Base-by-base conservation (phyloP, 179 eudicot genomes). In the Spinacia oleracea region DNA sequence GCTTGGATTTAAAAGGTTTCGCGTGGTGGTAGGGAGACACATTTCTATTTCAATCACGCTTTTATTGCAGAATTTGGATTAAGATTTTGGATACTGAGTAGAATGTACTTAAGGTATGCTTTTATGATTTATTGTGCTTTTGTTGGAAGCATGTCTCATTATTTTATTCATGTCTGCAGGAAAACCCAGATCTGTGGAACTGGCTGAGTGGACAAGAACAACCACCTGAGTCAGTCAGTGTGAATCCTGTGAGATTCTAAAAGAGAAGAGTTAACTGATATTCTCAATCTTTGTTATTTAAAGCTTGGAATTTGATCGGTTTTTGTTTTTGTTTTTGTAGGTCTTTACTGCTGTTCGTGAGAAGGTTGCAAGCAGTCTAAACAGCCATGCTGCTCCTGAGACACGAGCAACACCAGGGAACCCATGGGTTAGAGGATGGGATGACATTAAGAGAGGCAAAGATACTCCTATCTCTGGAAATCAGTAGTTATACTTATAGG, bases 401-500 rank as follows among this genome's bases (percentile, higher is more conserved):
- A 93, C 99, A 2, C 87, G 99, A 35, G 98, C 97, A 32, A 74
- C 68, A 10, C 92, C 96, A n/a, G 99, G 99, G 43, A 86, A 91
- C 53, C 88, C 93, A 77, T 96, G 99, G 99, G 99, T 96, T 23
- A 88, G 98, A 87, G 99, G 98, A 69, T 96, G 99, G 98, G 98
- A 96, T 83, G 99, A 96, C 79, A 87, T 91, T 53, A 93, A 90
- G 87, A 91, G 85, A 83, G 93, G 96, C 32, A 89, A 85, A 73
- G 91, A 88, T 74, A 77, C 86, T 77, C 97, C 97, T 38, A 53
- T 90, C n/a, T 56, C 90, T 2, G 99, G 99, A 53, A 96, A 96
- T 81, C 99, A 96, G 96, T 96, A 93, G 82, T 60, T 43, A 10
- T 96, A 93, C 81, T 60, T 43, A 10, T 43, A 12, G 51, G 59